These are phyloP conservation scores for Carex cristatella DNA, from an alignment of 176 grass and related monocot species.

Conservation along the genomic window DNA sequence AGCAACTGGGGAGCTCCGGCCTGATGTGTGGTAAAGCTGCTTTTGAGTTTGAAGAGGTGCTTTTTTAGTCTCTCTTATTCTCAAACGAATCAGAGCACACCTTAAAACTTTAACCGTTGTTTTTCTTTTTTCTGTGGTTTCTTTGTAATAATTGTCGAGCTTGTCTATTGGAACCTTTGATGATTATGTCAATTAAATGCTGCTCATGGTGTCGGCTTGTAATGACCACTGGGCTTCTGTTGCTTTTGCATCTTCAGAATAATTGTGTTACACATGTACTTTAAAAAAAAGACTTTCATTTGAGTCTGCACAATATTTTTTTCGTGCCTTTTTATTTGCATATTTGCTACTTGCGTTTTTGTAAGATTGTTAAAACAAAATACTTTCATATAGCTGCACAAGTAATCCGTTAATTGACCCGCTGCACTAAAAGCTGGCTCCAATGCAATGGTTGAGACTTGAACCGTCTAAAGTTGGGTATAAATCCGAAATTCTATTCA, in stretches of 20 bases:
- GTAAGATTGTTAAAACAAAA: neutral
- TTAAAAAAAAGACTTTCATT: neutral
- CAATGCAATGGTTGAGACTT: neutral
- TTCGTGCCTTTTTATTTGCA: neutral
- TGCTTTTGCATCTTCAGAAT: neutral
- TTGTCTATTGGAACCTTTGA: neutral
- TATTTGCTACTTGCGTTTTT: neutral
- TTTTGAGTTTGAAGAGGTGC: neutral
- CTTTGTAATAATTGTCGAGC: slow-evolving; percentile 10
- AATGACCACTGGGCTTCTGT: neutral
- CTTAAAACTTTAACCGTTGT: neutral
- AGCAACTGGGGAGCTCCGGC: slow-evolving; percentile 78
- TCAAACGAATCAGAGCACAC: neutral
- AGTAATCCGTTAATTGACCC: neutral
- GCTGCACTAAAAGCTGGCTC: neutral
- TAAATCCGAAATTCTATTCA: too few relatives aligned
- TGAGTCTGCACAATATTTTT: neutral
- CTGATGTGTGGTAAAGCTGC: slow-evolving; percentile 65
- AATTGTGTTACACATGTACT: neutral
- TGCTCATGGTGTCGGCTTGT: neutral
- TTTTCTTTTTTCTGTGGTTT: slow-evolving; percentile 6
- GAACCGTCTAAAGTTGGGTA: neutral
- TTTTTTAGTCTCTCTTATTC: neutral
- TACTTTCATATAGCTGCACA: neutral
- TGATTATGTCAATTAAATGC: slow-evolving; percentile 3